phyloP scores from a whole-genome alignment of 257 asterid genomes.

The Oldenlandia corymbosa region DNA sequence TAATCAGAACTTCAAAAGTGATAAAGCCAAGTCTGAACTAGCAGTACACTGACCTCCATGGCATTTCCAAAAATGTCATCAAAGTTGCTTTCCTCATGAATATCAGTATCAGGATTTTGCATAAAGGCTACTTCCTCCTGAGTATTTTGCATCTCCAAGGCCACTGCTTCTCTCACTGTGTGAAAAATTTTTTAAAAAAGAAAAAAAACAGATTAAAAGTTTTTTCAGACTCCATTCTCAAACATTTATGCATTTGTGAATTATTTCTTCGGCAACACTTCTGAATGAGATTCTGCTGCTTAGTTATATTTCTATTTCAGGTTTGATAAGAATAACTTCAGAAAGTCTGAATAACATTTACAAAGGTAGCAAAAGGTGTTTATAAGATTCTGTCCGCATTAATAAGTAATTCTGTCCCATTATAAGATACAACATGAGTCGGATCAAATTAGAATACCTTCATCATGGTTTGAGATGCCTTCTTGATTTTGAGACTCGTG shows the following conservation, averaged over 20 bases:
- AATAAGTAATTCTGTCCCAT: neutral
- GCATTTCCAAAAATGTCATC: slow-evolving; percentile 1
- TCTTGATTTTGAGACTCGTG: slow-evolving; percentile 44
- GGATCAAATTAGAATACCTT: slow-evolving; percentile 34
- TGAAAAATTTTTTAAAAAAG: neutral
- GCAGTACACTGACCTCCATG: slow-evolving; percentile 11
- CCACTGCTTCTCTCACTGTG: neutral
- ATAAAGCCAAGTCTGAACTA: neutral
- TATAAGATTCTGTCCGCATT: neutral
- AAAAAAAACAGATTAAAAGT: neutral
- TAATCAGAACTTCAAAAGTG: neutral
- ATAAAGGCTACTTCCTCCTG: neutral
- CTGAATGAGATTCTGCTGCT: neutral
- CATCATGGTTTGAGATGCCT: slow-evolving; percentile 36
- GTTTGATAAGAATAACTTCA: neutral
- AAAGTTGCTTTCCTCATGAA: slow-evolving; percentile 7
- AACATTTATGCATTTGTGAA: neutral
- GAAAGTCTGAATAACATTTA: neutral
- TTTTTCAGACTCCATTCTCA: neutral
- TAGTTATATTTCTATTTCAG: neutral
- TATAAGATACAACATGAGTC: neutral
- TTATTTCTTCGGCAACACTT: neutral
- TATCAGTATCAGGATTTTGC: slow-evolving; percentile 7
- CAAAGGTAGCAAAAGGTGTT: neutral
- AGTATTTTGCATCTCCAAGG: neutral